A percentile compares a stretch with the other conserved stretches of the same genome.
These are phyloP conservation scores for Lepidopterella palustris DNA, from an alignment of 495 filamentous ascomycete genomes.

Conservation along the genomic window DNA sequence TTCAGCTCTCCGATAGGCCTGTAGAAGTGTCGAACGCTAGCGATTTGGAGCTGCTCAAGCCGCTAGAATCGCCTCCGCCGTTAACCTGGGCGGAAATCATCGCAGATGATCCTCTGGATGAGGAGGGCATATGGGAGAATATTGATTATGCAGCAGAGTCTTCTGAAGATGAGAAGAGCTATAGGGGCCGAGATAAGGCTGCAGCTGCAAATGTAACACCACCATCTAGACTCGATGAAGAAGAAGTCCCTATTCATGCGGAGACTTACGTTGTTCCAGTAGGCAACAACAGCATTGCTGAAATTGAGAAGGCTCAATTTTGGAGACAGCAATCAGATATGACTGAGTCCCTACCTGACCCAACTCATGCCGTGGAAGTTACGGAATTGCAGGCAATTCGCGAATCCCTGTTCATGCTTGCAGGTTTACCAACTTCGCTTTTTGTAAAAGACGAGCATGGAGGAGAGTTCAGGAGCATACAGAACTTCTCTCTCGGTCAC, in stretches of 20 bases:
- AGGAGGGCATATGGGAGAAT: constrained; percentile 69
- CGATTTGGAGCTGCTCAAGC: constrained; percentile 50
- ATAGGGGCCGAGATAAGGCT: constrained; percentile 31
- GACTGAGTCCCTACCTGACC: constrained; percentile 22
- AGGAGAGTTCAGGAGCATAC: constrained; percentile 24
- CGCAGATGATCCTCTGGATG: constrained; percentile 62
- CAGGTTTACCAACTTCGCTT: constrained; percentile 67
- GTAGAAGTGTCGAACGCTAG: constrained; percentile 58
- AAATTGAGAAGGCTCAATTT: constrained; percentile 55
- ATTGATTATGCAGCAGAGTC: constrained; percentile 59
- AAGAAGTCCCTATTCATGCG: constrained; percentile 33
- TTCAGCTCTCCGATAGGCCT: constrained; percentile 78
- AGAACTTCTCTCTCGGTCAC: constrained; percentile 19
- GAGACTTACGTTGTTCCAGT: constrained; percentile 38
- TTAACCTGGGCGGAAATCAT: constrained; percentile 73
- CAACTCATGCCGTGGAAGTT: constrained; percentile 40
- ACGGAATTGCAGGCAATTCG: constrained; percentile 70
- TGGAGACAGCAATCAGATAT: constrained; percentile 40
- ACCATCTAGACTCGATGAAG: constrained; percentile 33
- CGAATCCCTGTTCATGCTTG: constrained; percentile 78
- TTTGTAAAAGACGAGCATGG: constrained; percentile 45
- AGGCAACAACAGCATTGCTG: constrained; percentile 40
- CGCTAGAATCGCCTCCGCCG: constrained; percentile 39
- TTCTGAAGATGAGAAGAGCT: constrained; percentile 35
- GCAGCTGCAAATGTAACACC: constrained; percentile 17